phyloP scores from a whole-genome alignment of 176 grass and related monocot genomes.

The Zoysia pacifica region DNA sequence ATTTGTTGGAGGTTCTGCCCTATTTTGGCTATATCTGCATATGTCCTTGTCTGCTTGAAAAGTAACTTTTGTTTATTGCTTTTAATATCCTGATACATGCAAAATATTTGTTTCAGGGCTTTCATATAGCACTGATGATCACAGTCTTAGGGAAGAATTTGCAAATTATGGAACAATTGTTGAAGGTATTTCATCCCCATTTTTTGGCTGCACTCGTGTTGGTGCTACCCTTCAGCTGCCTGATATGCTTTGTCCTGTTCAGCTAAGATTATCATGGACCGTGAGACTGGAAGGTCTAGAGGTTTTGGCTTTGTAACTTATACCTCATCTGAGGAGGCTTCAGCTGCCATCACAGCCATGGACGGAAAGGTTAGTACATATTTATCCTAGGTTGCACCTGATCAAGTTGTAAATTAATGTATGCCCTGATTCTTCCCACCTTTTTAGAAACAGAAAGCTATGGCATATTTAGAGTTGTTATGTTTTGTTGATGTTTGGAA shows the following conservation, averaged over 20 bases:
- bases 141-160: slow-evolving; percentile 60
- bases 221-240: neutral
- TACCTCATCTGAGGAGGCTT: slow-evolving; percentile 71
- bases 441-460: neutral
- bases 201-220: neutral
- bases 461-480: neutral
- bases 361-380: slow-evolving; percentile 65
- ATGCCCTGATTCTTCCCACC: neutral
- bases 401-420: neutral
- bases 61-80: neutral
- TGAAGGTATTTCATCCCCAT: slow-evolving; percentile 46
- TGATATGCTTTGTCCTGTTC: slow-evolving; percentile 25
- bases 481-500: neutral
- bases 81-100: neutral
- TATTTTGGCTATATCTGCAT: slow-evolving; percentile 8
- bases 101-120: slow-evolving; percentile 54
- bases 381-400: neutral
- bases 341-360: slow-evolving; percentile 77
- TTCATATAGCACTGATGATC: slow-evolving; percentile 69
- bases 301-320: slow-evolving; percentile 97
- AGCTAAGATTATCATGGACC: slow-evolving; percentile 84
- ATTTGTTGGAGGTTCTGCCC: slow-evolving; percentile 69
- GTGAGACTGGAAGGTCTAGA: slow-evolving; percentile 85
- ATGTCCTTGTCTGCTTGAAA: neutral
- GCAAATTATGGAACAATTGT: slow-evolving; percentile 71